Base-by-base conservation (phyloP, 495 filamentous ascomycete species). In the Neurospora tetraspora region DNA sequence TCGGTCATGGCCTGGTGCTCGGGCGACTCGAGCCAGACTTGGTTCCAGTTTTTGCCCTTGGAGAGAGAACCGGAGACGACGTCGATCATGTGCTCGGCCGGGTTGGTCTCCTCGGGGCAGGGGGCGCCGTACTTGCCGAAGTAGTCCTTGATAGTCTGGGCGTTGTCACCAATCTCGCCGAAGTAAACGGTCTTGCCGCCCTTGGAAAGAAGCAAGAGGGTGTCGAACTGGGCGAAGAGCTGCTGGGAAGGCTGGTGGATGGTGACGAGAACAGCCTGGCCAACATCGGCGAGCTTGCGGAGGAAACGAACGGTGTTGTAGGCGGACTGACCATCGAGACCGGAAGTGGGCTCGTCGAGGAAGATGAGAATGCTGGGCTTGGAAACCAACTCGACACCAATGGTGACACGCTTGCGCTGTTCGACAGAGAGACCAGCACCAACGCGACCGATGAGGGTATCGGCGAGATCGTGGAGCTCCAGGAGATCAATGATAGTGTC, bases 381-480 rank as follows among this genome's bases (percentile, higher is more conserved):
- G 9, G 94, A 93, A 6, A 93, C 94, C 12, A 98, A 83, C 77
- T 98, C 94, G n/a, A 98, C 94, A 71, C 92, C 94, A 71, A 98
- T 97, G 6, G 94, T 97, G 5, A 97, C 74, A 34, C 91, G 73
- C 86, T 92, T 82, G 77, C 82, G 80, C 78, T 88, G 77, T 75
- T 88, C 86, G 1, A 88, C 83, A 6, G 75, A 78, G 10, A 84
- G 76, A 27, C 78, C 78, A 79, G 91, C 89, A 12, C 92, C 92
- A 1, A 91, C 89, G 31, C 91, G 87, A 74, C 93, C 92, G 42
- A 97, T 91, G 45, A 96, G 86, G 10, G 93, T 92, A 74, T 96
- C 92, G 12, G 93, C 89, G 73, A 92, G 92, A 39, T 91, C 88
- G 72, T 91, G 85, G 86, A 97, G 92, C 39, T 92, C 90, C 16